A percentile compares a stretch with the other conserved stretches of the same genome.
These are phyloP conservation scores for Endogone sp. DNA, from an alignment of 192 early-diverging fungal species.

Conservation along the genomic window DNA sequence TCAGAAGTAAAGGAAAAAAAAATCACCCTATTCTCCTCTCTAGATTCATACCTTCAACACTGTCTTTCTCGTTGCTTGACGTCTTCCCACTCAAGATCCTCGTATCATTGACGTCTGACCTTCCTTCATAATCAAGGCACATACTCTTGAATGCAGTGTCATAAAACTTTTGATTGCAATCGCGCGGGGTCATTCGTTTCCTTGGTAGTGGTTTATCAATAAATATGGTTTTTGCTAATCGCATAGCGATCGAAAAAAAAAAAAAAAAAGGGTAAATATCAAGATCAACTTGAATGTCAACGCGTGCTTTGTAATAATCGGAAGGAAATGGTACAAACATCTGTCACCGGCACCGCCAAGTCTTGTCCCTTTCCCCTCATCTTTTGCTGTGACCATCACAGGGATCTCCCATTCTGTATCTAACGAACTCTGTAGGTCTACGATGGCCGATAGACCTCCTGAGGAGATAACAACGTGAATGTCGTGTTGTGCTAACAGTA, in stretches of 20 bases:
- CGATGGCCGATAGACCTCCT: neutral
- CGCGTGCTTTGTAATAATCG: too few relatives aligned
- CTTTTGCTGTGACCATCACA: neutral
- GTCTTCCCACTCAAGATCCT: neutral
- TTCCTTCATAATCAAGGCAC: neutral
- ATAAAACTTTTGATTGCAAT: neutral
- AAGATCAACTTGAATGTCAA: neutral
- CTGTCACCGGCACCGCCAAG: too few relatives aligned
- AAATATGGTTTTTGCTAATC: neutral
- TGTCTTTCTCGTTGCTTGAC: neutral
- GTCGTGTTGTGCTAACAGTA: neutral
- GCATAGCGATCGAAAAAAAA: neutral
- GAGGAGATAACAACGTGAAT: neutral
- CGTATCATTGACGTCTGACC: neutral
- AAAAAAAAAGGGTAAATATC: neutral
- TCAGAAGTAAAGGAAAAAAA: too few relatives aligned
- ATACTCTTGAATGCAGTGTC: neutral
- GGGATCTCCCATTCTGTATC: constrained; percentile 2
- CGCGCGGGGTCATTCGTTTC: constrained; percentile 1
- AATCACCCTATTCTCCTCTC: too few relatives aligned
- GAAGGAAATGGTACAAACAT: too few relatives aligned
- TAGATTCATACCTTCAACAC: too few relatives aligned
- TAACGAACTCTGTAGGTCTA: neutral
- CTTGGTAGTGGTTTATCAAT: neutral
- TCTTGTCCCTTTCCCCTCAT: too few relatives aligned